Evolutionary conservation across 257 asterid genomes (phyloP).

Genomic region (Solanum pinnatisectum): DNA sequence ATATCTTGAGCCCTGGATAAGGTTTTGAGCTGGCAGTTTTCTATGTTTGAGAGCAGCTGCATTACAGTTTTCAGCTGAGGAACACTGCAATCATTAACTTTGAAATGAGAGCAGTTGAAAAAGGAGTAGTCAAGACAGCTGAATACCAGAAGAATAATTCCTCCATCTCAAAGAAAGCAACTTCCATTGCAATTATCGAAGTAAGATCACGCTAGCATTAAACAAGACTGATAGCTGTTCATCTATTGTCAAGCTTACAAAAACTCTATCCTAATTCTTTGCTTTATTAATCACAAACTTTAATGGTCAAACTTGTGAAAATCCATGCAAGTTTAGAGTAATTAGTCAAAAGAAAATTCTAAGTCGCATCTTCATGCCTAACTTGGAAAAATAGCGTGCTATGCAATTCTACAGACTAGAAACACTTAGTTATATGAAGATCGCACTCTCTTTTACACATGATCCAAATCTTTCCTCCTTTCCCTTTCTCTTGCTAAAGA

Average conservation of each 20-base stretch:
- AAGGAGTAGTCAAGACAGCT: neutral
- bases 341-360: neutral
- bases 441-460: neutral
- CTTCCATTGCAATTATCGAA: neutral
- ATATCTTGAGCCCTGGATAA: conserved; percentile 30
- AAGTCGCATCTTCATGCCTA: neutral
- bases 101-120: conserved; percentile 3
- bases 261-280: neutral
- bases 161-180: neutral
- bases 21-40: conserved; percentile 56
- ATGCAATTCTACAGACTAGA: neutral
- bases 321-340: neutral
- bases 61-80: conserved; percentile 57
- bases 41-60: conserved; percentile 74
- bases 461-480: neutral
- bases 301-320: neutral
- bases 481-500: neutral
- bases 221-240: neutral
- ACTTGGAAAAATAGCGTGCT: neutral
- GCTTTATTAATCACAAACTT: neutral
- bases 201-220: neutral
- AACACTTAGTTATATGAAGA: neutral
- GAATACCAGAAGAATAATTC: neutral
- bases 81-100: conserved; percentile 11
- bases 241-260: neutral